Base-by-base conservation (phyloP, 176 grass and related monocot genomes). In the Chloris gayana region DNA sequence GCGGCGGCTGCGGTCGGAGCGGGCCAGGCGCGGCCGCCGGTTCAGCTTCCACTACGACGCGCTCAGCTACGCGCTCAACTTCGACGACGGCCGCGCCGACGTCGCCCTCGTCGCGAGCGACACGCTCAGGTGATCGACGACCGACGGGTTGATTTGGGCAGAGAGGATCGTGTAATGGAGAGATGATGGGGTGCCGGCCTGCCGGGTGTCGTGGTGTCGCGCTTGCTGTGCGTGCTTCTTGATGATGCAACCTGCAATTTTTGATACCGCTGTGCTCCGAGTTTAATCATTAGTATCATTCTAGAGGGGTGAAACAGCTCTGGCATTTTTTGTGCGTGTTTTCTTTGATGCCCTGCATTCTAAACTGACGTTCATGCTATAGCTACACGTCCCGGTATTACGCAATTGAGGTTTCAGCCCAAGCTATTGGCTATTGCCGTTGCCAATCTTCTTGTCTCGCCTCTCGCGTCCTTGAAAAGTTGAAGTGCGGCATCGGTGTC, bases 11-110 rank as follows among this genome's bases (percentile, higher is more conserved):
- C 82, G 80, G 72, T 85, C 77, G 66, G 87, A 89, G 72, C 71
- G 82, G 34, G 72, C 82, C 50, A 83, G 83, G 69, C 80, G 84
- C 14, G 85, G 78, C 30, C 79, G 78, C 42, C 62, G 91, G 4
- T 91, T 97, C 69, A 93, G 79, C 86, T 97, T 88, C 86, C 94
- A 93, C 80, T 97, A 97, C 80, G 94, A 97, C 58, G 88, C 94
- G 58, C 92, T 93, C 80, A 97, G 94, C 91, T 93, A 97, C 75
- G 91, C 94, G 21, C 94, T 97, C 78, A 97, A 97, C 81, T 97
- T 93, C 81, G 94, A 97, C 76, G 94, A 97, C 73, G 91, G 91
- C 46, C 79, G 69, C 73, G 84, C 81, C 65, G 75, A 75, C 41
- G 73, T 77, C 53, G 74, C 66, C 62, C 76, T 51, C 30, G 67